Base-by-base conservation (phyloP, 495 filamentous ascomycete genomes). In the Aspergillus conjunctus region DNA sequence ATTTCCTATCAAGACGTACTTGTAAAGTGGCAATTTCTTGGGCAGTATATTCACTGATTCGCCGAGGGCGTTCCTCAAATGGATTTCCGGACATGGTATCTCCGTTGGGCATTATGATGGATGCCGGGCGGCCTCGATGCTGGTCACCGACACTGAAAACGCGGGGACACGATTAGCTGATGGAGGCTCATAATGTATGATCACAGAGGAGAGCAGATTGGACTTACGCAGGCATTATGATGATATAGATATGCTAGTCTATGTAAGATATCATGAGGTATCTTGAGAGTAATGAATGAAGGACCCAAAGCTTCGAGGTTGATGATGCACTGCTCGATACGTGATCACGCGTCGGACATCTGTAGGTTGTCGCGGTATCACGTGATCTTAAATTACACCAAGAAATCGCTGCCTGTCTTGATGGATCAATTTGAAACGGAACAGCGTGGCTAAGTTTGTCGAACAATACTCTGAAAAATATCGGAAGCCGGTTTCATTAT, bases 21-120 rank as follows among this genome's bases (percentile, higher is more conserved):
- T 96, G 91, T 9, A 99, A 79, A 0, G 91, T 93, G 10, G 93
- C 92, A 45, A 96, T 93, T 76, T 98, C 87, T 62, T 81, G 76
- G n/a, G 92, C 91, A 2, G 93, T 97, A 73, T 90, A 98, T 65
- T 89, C 86, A 62, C 74, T 87, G 9, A 94, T 83, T 10, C 83
- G 84, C 26, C 81, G 85, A 68, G 81, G 81, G 4, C 75, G 70
- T 55, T 92, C 89, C 66, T 89, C 87, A 68, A 92, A 97, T 18
- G 92, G 91, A 66, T 96, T 97, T 61, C 74, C 72, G 49, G 79
- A 66, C 22, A 67, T 63, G 26, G 72, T 50, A 51, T 59, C 70
- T 53, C 60, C 61, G 44, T 73, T 78, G 9, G 72, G 74, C 75
- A 79, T 79, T 62, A 63, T 70, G 57, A 77, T 70, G 59, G 65